Evolutionary conservation across 345 rosid genomes (phyloP), one percentile per base, ranked within the genome.

Genomic region (Aquilaria yunnanensis): DNA sequence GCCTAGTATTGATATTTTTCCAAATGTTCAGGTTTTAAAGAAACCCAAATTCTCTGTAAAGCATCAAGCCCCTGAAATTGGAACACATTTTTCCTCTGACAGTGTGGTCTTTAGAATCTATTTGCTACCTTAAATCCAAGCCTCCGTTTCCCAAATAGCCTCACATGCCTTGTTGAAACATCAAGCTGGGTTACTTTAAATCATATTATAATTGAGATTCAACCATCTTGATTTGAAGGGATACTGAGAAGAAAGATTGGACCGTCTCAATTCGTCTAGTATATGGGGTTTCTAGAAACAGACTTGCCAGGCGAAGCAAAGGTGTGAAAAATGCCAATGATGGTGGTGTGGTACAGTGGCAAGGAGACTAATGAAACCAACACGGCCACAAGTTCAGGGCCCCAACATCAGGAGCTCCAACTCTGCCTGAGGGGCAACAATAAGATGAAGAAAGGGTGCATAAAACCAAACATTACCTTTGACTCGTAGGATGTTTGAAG

Each of bases 131-230:
- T 0, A 90, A 80, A 61, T 62, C 77, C 3, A 81, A 76, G 49
- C 51, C 71, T 16, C 84, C 77, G 8, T 74, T 84, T 55, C 64
- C 65, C 49, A 75, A 96, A 32, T 76, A 84, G 57, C 81, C 87
- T 46, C 98, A 87, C 65, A 98, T 92, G 4, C 99, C 99, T 37
- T 84, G 88, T 41, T 80, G 96, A 73, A 46, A 31, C 8, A 70
- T 47, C 48, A 87, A 85, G 67, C 89, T 78, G 51, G 84, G 89
- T 56, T 61, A 72, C 6, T 46, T 51, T 1, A 30, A 47, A 3
- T 69, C 72, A 32, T 55, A 57, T 63, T 29, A 56, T 4, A 16
- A 10, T 5, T 61, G 47, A 60, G 68, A 51, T 6, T 66, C 65
- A 2, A 73, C 57, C 70, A 12, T 72, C 0, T 66, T 53, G 66